These are phyloP conservation scores for Teunomyces lycoperdinae DNA, from an alignment of 805 yeast genomes.

Conservation along the genomic window DNA sequence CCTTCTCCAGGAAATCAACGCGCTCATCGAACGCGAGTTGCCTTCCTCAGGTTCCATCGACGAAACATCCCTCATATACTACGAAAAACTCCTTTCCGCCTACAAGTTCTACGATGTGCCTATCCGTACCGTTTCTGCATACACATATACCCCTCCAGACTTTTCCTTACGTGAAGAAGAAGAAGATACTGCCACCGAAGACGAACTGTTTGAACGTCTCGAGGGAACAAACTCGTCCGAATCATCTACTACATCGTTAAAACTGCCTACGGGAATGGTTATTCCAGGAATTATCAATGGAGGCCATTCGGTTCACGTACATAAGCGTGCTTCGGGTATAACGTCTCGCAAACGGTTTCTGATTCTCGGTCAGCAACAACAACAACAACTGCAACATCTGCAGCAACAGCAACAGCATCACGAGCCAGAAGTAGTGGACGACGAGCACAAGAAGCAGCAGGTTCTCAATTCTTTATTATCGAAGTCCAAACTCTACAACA, in stretches of 20 bases:
- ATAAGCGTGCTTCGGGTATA: constrained; percentile 3
- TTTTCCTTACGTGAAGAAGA: constrained; percentile 17
- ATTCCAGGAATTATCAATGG: neutral
- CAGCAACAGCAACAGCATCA: neutral
- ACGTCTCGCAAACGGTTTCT: constrained; percentile 8
- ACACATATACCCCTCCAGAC: constrained; percentile 9
- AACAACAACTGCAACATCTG: no score
- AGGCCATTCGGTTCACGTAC: neutral
- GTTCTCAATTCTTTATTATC: constrained; percentile 22
- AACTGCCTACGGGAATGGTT: neutral
- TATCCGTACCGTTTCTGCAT: neutral
- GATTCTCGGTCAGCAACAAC: constrained; percentile 6
- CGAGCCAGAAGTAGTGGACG: constrained; percentile 8
- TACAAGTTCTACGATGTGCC: constrained; percentile 27
- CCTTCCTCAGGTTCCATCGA: constrained; percentile 15
- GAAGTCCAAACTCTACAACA: constrained; percentile 36
- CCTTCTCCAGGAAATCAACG: constrained; percentile 31
- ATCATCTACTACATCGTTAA: constrained; percentile 11
- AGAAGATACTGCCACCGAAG: constrained; percentile 9
- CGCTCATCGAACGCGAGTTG: constrained; percentile 24
- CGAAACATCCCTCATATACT: constrained; percentile 25
- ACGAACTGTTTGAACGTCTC: constrained; percentile 15
- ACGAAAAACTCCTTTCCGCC: constrained; percentile 31
- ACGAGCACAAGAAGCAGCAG: constrained; percentile 18
- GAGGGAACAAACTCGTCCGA: constrained; percentile 13